Conservation (phyloP, 192 early-diverging fungal genomes). For the Coemansia sp. region DNA sequence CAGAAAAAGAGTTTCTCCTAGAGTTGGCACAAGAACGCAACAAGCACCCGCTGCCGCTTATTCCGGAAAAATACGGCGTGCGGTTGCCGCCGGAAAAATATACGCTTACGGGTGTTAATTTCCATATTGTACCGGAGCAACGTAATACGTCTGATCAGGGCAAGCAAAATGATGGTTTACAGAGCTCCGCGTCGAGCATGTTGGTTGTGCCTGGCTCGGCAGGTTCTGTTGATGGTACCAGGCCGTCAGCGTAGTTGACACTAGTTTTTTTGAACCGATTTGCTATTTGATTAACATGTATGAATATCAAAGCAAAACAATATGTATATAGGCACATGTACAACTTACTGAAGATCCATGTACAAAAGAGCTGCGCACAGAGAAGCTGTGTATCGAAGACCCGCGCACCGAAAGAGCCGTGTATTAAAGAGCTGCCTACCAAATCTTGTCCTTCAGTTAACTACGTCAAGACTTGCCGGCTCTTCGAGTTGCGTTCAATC, state of each 20-base stretch:
- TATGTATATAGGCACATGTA: no score
- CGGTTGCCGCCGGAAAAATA: constrained; percentile 74
- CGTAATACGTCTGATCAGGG: not conserved
- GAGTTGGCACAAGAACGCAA: constrained; percentile 78
- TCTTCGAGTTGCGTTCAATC: no score
- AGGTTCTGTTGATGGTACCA: not conserved
- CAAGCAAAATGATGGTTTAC: not conserved
- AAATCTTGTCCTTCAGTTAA: no score
- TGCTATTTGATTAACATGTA: constrained; percentile 1
- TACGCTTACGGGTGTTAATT: constrained; percentile 76
- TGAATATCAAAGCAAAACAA: not conserved
- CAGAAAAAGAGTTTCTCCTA: constrained; percentile 82
- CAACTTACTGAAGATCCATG: no score
- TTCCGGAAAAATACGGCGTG: constrained; percentile 77
- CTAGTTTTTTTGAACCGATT: not conserved
- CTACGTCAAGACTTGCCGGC: no score
- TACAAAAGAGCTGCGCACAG: no score
- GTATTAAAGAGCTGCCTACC: no score
- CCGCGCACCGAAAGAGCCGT: no score
- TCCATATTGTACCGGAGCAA: constrained; percentile 69
- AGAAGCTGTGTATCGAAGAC: no score
- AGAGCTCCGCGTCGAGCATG: not conserved
- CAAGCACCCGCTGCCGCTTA: constrained; percentile 70
- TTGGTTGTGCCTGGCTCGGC: not conserved
- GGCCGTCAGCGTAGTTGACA: not conserved